A percentile compares a stretch with the other conserved stretches of the same genome.
phyloP scores from a whole-genome alignment of 202 grass and related monocot genomes.

The Panicum hallii region DNA sequence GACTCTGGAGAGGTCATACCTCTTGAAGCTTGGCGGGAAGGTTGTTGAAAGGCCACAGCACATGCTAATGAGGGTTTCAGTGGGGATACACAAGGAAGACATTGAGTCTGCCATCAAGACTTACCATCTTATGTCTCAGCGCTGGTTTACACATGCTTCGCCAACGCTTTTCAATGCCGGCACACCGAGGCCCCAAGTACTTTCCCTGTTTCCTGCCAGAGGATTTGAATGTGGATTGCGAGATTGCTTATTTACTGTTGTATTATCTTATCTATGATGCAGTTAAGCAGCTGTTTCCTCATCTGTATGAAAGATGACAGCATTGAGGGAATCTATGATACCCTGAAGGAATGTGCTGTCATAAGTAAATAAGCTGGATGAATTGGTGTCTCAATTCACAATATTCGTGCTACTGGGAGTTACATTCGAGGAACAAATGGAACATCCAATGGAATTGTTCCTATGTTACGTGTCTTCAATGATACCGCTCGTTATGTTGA shows the following conservation, averaged over 20 bases:
- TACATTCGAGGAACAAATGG: constrained; percentile 96
- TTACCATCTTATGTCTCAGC: constrained; percentile 95
- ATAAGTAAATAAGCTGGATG: constrained; percentile 95
- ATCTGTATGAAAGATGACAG: constrained; percentile 99
- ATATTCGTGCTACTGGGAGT: constrained; percentile 82
- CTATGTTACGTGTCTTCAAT: constrained; percentile 94
- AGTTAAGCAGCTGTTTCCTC: constrained; percentile 97
- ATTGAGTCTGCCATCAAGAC: constrained; percentile 81
- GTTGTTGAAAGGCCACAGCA: constrained; percentile 86
- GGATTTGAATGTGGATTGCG: background rate
- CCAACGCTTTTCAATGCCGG: constrained; percentile 93
- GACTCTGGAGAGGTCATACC: constrained; percentile 93
- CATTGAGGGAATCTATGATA: constrained; percentile 98
- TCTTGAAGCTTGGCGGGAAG: constrained; percentile 72
- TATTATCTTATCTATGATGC: constrained; percentile 29
- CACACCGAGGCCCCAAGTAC: constrained; percentile 82
- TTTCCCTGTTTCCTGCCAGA: background rate
- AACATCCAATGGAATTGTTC: constrained; percentile 89
- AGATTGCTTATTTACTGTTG: constrained; percentile 21
- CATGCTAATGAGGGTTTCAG: constrained; percentile 97
- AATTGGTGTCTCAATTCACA: constrained; percentile 91
- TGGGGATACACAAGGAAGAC: constrained; percentile 95
- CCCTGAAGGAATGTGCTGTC: constrained; percentile 89
- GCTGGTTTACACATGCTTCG: constrained; percentile 97
- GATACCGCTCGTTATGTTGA: constrained; percentile 98